A percentile compares a stretch with the other conserved stretches of the same genome.
phyloP scores from a whole-genome alignment of 345 rosid species.

The Brassica juncea region DNA sequence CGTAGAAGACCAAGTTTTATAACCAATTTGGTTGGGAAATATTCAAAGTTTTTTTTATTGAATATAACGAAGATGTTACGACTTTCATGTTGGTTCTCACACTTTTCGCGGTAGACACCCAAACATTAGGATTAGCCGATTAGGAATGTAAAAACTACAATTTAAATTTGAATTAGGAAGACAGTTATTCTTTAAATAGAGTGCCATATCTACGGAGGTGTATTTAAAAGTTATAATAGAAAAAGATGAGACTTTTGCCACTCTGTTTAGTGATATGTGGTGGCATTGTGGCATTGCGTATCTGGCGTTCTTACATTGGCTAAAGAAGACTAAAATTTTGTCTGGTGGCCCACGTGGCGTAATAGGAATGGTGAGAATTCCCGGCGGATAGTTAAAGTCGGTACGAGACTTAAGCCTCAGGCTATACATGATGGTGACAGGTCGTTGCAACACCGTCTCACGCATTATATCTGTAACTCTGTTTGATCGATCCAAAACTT shows the following conservation, averaged over 20 bases:
- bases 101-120: slow-evolving; percentile 10
- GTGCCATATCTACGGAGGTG: slow-evolving; percentile 24
- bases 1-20: slow-evolving; percentile 11
- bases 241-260: slow-evolving; percentile 35
- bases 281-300: slow-evolving; percentile 23
- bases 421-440: slow-evolving; percentile 35
- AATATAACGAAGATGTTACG: background rate
- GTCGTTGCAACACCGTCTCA: slow-evolving; percentile 35
- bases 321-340: slow-evolving; percentile 11
- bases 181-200: slow-evolving; percentile 23
- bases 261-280: slow-evolving; percentile 12
- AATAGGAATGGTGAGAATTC: slow-evolving; percentile 13
- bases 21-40: slow-evolving; percentile 12
- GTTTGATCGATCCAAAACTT: background rate
- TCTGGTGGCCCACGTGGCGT: slow-evolving; percentile 26
- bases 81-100: slow-evolving; percentile 20
- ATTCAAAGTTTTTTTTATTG: background rate
- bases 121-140: background rate
- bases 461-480: background rate
- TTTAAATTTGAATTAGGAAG: background rate
- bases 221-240: background rate
- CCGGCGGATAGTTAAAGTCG: slow-evolving; percentile 30
- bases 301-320: slow-evolving; percentile 24
- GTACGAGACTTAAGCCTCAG: slow-evolving; percentile 37
- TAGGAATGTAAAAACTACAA: slow-evolving; percentile 8